Evolutionary conservation across 345 rosid genomes (phyloP), one percentile per base, ranked within the genome.

Genomic region (Mangifera indica): DNA sequence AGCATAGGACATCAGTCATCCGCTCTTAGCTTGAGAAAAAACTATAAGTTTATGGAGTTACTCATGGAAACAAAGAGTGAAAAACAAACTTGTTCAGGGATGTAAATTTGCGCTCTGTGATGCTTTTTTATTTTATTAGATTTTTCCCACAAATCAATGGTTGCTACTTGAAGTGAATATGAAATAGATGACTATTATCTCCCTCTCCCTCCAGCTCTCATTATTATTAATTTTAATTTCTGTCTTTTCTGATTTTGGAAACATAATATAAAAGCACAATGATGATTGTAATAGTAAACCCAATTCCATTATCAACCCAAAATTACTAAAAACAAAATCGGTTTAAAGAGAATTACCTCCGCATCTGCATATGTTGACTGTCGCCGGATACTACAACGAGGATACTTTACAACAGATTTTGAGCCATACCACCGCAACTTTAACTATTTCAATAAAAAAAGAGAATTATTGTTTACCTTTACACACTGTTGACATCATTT

Each of bases 311-410:
- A 51, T 32, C 49, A 63, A 44, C 6, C 13, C 11, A 45, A 24
- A 45, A 44, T 63, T 63, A 11, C 45, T 17, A 34, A 7, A 13
- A 61, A 7, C 32, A 54, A 66, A 51, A 12, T 22, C 37, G 53
- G 21, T 32, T 66, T 40, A 64, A 69, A 69, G 29, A 54, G 32
- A 72, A 84, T 83, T 86, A 94, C 98, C 97, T 92, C 91, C 66
- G 98, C 98, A 86, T 95, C 99, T 11, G 98, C 82, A 79, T 92
- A 95, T 0, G 95, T 83, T 3, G 96, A 88, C 21, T 92, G 98
- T 60, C 89, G 83, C 72, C 89, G 79, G 49, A 95, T 79, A 81
- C 99, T 95, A 85, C 98, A 95, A 12, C 99, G 96, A 22, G 99
- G 99, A 62, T 95, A 95, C 87, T 95, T 92, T 57, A 90, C 84